phyloP scores from a whole-genome alignment of 2,329 filamentous ascomycete genomes.

The Phoma sp. region DNA sequence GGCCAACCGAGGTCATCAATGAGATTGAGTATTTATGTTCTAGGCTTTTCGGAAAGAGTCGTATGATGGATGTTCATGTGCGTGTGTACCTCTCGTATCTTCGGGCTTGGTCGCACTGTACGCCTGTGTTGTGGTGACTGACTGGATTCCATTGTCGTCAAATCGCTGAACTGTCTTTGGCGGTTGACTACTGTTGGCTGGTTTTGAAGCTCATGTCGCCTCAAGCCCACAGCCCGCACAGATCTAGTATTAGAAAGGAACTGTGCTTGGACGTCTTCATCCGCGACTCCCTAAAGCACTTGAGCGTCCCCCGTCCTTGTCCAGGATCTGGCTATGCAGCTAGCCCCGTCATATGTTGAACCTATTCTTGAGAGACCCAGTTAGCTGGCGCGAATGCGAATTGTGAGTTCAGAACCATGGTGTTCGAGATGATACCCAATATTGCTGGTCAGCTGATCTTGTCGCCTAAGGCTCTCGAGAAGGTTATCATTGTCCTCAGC shows the following conservation, averaged over 20 bases:
- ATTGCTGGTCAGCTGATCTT: not conserved
- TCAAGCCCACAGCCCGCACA: not conserved
- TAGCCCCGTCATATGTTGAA: not conserved
- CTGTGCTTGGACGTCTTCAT: not conserved
- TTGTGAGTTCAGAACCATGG: not conserved
- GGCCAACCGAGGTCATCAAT: not conserved
- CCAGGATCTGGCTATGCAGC: not conserved
- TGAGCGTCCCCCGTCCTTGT: not conserved
- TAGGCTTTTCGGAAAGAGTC: not conserved
- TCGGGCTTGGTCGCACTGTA: not conserved
- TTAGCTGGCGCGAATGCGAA: not conserved
- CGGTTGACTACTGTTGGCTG: not conserved
- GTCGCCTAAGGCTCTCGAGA: not conserved
- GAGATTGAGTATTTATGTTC: not conserved
- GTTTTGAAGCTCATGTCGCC: not conserved
- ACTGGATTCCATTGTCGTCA: too few species aligned
- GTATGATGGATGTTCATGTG: not conserved
- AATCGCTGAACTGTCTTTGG: too few species aligned
- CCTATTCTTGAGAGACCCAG: not conserved
- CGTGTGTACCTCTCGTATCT: not conserved
- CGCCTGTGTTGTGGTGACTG: too few species aligned
- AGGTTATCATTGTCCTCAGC: not conserved
- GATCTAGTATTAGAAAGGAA: not conserved
- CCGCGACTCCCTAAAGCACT: not conserved
- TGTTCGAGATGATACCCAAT: not conserved